phyloP scores from a whole-genome alignment of 331 rosid genomes.

The Quercus tomentella region DNA sequence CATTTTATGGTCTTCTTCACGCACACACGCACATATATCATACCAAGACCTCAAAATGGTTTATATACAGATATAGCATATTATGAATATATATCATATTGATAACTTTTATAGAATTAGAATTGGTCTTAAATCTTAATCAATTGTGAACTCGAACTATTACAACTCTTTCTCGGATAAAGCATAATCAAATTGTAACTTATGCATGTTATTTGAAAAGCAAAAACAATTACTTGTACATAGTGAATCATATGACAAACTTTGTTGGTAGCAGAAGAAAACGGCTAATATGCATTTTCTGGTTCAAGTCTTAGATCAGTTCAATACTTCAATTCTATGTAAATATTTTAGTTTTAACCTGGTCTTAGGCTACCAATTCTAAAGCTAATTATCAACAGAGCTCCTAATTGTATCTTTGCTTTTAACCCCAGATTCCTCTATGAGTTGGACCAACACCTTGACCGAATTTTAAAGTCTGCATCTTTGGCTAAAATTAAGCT shows the following conservation, averaged over 20 bases:
- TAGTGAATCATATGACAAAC: background rate
- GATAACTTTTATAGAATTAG: background rate
- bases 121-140: background rate
- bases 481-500: conserved; percentile 56
- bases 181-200: too few relatives aligned
- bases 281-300: background rate
- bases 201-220: background rate
- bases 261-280: background rate
- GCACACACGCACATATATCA: background rate
- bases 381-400: background rate
- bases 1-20: background rate
- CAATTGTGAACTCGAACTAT: background rate
- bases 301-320: background rate
- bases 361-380: background rate
- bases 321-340: background rate
- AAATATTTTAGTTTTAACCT: background rate
- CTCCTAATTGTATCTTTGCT: conserved; percentile 14
- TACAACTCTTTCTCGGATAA: too few relatives aligned
- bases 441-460: conserved; percentile 90
- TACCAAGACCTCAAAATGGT: background rate
- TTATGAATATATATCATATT: background rate
- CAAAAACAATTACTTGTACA: background rate
- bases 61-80: background rate
- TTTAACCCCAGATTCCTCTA: conserved; percentile 49
- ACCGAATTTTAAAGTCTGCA: conserved; percentile 75